Evolutionary conservation across 129 eudicot genomes (phyloP), one percentile per base, ranked within the genome.

Genomic region (Flaveria linearis): DNA sequence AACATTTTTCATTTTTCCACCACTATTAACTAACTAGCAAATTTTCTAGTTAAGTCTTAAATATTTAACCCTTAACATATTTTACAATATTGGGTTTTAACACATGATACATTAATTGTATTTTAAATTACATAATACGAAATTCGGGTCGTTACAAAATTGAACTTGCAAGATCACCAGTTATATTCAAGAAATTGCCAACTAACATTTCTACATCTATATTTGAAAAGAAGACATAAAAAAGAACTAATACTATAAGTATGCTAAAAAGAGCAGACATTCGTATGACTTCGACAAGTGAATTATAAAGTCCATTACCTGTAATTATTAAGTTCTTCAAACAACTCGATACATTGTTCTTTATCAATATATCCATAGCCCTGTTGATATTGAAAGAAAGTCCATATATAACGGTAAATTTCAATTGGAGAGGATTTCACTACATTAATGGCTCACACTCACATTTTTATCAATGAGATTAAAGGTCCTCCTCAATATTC

Each of bases 301-400:
- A 74, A 22, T 47, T 49, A 68, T 57, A 74, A 49, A 68, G 51
- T 16, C 7, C 23, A 30, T 72, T 75, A 92, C 98, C 98, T 91
- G 96, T 95, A 95, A 68, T 77, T 91, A 75, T 89, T 86, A 43
- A 95, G 86, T 83, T 91, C 99, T 74, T 84, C 92, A 70, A 95
- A 95, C 84, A 95, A 78, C 23, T 41, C 83, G 50, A 83, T 85
- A 68, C 97, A 95, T 67, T 91, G 97, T 2, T 82, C 84, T 75
- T 81, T 83, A 84, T 89, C 28, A 60, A 95, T 88, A 85, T 26
- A 79, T 45, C 86, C 89, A 62, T 0, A 64, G 25, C 68, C 43
- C 96, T 92, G 85, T 68, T 61, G 60, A 74, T 28, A 68, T 36
- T 49, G 64, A 58, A 46, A 74, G 43, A 73, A 33, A 39, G 13